Conservation (phyloP, 257 asterid genomes). For the Catharanthus roseus region DNA sequence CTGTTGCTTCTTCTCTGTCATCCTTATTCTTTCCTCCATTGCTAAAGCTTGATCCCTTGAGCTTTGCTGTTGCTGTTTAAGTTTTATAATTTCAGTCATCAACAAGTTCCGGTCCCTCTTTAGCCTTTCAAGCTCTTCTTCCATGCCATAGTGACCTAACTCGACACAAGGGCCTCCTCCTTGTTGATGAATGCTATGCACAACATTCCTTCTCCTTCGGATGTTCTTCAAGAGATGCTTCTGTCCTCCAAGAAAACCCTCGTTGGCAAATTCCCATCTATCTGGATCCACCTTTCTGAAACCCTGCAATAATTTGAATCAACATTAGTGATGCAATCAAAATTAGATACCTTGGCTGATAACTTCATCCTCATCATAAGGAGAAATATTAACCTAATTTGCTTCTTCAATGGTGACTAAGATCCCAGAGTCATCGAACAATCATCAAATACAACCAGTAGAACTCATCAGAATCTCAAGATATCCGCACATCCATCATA, state of each 20-base stretch:
- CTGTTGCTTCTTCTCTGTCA: conserved; percentile 59
- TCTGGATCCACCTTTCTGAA: conserved; percentile 88
- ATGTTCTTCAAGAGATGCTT: conserved; percentile 83
- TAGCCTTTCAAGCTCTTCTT: conserved; percentile 67
- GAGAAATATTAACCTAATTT: conserved; percentile 31
- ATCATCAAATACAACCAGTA: conserved; percentile 31
- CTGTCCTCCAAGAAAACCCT: conserved; percentile 86
- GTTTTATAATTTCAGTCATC: conserved; percentile 60
- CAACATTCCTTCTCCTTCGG: conserved; percentile 59
- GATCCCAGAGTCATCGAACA: conserved; percentile 29
- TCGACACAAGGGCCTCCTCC: conserved; percentile 51
- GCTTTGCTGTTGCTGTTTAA: conserved; percentile 60
- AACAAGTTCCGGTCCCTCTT: conserved; percentile 47
- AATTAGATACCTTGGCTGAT: not conserved
- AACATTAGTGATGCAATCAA: not conserved
- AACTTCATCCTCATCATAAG: conserved; percentile 16
- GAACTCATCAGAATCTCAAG: conserved; percentile 39
- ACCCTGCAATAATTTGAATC: conserved; percentile 51
- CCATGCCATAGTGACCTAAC: conserved; percentile 58
- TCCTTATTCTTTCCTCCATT: conserved; percentile 50
- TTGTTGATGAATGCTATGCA: conserved; percentile 33
- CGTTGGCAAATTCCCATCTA: conserved; percentile 93
- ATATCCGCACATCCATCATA: conserved; percentile 3
- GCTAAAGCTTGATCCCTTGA: conserved; percentile 45
- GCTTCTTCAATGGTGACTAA: conserved; percentile 20